phyloP scores from a whole-genome alignment of 495 filamentous ascomycete species.

The Neurospora tetraspora region DNA sequence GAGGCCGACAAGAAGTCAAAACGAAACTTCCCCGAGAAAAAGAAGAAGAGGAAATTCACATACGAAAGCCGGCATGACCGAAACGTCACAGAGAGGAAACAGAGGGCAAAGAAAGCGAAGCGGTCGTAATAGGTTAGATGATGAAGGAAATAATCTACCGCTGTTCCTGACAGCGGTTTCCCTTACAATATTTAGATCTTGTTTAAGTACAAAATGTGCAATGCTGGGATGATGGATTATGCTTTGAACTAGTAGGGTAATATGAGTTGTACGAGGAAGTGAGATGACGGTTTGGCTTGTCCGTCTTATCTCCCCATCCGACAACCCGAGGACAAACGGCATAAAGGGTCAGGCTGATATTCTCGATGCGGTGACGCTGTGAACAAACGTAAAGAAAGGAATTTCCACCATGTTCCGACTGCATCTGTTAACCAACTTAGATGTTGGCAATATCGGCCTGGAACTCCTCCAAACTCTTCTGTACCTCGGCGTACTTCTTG shows the following conservation, averaged over 20 bases:
- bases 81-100: slow-evolving; percentile 53
- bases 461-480: slow-evolving; percentile 89
- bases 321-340: not conserved
- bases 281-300: not conserved
- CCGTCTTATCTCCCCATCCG: not conserved
- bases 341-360: not conserved
- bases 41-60: slow-evolving; percentile 84
- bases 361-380: not conserved
- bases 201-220: not conserved
- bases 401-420: not conserved
- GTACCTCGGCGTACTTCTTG: slow-evolving; percentile 71
- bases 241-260: not conserved
- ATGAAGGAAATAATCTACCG: not conserved
- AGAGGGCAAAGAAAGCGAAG: slow-evolving; percentile 49
- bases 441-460: slow-evolving; percentile 83
- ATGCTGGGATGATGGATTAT: not conserved
- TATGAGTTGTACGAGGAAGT: not conserved
- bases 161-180: not conserved
- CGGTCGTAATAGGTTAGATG: not conserved
- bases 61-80: slow-evolving; percentile 80
- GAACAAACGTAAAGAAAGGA: not conserved
- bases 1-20: slow-evolving; percentile 24
- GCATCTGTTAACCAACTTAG: slow-evolving; percentile 34
- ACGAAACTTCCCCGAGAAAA: slow-evolving; percentile 31
- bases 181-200: not conserved